phyloP scores from a whole-genome alignment of 441 rosid species.

The Bruguiera hainesii region DNA sequence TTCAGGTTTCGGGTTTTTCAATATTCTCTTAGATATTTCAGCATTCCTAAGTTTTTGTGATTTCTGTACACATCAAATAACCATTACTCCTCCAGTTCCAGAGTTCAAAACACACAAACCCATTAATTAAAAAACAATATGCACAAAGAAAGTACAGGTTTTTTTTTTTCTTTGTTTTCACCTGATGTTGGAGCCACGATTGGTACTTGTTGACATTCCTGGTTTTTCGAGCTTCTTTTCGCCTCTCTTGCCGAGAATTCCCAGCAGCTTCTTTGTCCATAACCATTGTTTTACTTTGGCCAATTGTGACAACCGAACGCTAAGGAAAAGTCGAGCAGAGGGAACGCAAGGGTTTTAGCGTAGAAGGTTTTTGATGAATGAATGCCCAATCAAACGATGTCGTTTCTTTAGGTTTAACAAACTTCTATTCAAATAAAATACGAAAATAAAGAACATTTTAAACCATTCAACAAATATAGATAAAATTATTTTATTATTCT shows the following conservation, averaged over 20 bases:
- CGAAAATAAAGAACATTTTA: no score
- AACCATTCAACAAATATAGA: no score
- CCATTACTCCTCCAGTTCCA: slow-evolving; percentile 3
- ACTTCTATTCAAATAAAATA: no score
- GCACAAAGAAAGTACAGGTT: neutral
- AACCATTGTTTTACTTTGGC: neutral
- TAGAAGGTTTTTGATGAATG: no score
- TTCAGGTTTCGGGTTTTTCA: slow-evolving; percentile 16
- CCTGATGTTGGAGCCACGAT: slow-evolving; percentile 63
- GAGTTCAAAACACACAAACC: neutral
- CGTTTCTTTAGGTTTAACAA: no score
- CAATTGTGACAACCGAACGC: no score
- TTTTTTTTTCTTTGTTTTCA: slow-evolving; percentile 5
- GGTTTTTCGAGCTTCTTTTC: slow-evolving; percentile 62
- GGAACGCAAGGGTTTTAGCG: no score
- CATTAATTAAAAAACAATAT: neutral
- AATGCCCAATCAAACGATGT: no score
- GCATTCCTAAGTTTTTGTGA: slow-evolving; percentile 27
- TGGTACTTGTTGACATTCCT: slow-evolving; percentile 46
- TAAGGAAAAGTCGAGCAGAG: no score
- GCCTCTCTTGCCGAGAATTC: slow-evolving; percentile 47
- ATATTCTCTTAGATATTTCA: slow-evolving; percentile 20
- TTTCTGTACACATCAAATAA: slow-evolving; percentile 31
- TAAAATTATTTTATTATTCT: no score
- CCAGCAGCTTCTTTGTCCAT: slow-evolving; percentile 21